These are phyloP conservation scores for Tulasnella sp. DNA, from an alignment of 768 basidiomycete species.

Conservation along the genomic window DNA sequence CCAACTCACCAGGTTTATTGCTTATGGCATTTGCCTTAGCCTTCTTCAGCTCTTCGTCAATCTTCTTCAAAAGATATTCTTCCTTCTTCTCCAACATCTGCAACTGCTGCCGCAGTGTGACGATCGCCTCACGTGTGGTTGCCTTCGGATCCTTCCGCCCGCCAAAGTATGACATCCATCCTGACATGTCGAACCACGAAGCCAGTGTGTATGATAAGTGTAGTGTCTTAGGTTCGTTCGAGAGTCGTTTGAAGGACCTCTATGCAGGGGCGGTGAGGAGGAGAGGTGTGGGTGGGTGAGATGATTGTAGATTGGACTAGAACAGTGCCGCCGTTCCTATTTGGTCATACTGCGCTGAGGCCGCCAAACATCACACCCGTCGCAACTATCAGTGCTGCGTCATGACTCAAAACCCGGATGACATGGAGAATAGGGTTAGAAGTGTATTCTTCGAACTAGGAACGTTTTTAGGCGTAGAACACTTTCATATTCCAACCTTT, in stretches of 20 bases:
- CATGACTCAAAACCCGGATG: neutral
- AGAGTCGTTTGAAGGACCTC: neutral
- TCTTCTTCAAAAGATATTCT: conserved; percentile 92
- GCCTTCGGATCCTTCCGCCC: conserved; percentile 78
- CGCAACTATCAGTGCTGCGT: neutral
- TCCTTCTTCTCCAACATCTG: conserved; percentile 99
- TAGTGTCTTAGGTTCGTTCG: neutral
- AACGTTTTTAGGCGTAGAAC: conserved; percentile 43
- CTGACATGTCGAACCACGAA: conserved; percentile 40
- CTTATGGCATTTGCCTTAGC: conserved; percentile 89
- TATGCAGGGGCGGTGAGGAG: neutral
- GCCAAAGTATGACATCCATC: conserved; percentile 83
- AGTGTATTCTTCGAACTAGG: neutral
- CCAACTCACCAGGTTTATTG: conserved; percentile 83
- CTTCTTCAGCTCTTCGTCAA: conserved; percentile 89
- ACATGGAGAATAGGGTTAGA: neutral
- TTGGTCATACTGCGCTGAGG: conserved; percentile 4
- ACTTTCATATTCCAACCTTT: conserved; percentile 83
- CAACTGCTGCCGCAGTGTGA: conserved; percentile 86
- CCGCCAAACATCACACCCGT: neutral
- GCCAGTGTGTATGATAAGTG: neutral
- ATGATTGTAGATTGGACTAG: conserved; percentile 6
- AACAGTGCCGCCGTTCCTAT: neutral
- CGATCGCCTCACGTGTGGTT: conserved; percentile 87
- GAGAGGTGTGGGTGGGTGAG: neutral